A percentile compares a stretch with the other conserved stretches of the same genome.
These are phyloP conservation scores for Singerocomus inundabilis DNA, from an alignment of 1,284 basidiomycete genomes.

Conservation along the genomic window DNA sequence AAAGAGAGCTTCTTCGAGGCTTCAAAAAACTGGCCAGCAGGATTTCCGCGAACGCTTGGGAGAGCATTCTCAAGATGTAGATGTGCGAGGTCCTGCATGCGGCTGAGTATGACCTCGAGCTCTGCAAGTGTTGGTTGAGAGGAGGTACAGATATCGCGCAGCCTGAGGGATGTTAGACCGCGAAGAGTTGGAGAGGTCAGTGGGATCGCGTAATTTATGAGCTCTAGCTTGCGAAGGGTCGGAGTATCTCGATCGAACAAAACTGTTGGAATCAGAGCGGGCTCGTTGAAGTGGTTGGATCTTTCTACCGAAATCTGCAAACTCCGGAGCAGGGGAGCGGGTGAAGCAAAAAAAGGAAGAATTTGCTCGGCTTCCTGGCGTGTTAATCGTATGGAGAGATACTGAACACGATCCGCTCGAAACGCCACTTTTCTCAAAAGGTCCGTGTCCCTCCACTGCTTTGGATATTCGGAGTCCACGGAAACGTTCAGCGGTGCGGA, in stretches of 20 bases:
- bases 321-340: slow-evolving; percentile 19
- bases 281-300: slow-evolving; percentile 9
- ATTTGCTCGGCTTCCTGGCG: slow-evolving; percentile 11
- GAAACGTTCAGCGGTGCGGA: slow-evolving; percentile 30
- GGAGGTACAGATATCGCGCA: slow-evolving; percentile 23
- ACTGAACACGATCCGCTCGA: slow-evolving; percentile 21
- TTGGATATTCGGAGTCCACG: slow-evolving; percentile 19
- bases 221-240: slow-evolving; percentile 31
- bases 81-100: slow-evolving; percentile 31
- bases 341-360: slow-evolving; percentile 13
- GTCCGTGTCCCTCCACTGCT: slow-evolving; percentile 14
- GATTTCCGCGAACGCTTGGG: slow-evolving; percentile 11
- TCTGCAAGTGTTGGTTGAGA: slow-evolving; percentile 25
- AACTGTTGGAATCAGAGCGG: slow-evolving; percentile 13
- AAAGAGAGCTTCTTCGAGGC: slow-evolving; percentile 13
- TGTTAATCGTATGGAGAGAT: slow-evolving; percentile 19
- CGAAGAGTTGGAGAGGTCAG: slow-evolving; percentile 30
- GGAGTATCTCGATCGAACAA: slow-evolving; percentile 29
- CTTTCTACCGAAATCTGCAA: slow-evolving; percentile 16
- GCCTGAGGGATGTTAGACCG: slow-evolving; percentile 31
- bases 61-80: slow-evolving; percentile 35
- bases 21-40: neutral
- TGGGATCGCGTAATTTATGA: slow-evolving; percentile 28
- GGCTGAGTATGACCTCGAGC: slow-evolving; percentile 28
- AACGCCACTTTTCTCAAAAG: slow-evolving; percentile 23